Percentiles rank a stretch among this genome's conserved stretches.
Evolutionary conservation across 371 early-diverging fungal genomes (phyloP).

Genomic region (Saksenaea vasiformis): DNA sequence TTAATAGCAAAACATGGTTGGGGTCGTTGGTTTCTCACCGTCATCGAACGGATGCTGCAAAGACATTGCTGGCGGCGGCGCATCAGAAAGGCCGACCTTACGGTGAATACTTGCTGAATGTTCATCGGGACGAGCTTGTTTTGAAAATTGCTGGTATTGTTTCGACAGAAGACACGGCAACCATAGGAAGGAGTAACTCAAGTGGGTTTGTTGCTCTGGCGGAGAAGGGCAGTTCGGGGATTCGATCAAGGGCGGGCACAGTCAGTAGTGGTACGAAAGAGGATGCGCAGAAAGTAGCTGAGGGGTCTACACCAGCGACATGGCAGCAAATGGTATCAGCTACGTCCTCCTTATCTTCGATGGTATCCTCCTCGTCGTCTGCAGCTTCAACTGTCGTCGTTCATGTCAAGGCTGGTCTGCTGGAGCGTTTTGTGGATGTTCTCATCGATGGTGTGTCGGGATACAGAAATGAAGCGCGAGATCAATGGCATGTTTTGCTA

Average conservation of each 20-base stretch:
- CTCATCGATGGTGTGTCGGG: slow-evolving; percentile 52
- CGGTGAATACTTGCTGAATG: slow-evolving; percentile 23
- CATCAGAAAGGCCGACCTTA: slow-evolving; percentile 14
- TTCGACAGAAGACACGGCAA: slow-evolving; percentile 13
- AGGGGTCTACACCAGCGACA: not conserved
- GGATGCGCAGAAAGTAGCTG: slow-evolving; percentile 7
- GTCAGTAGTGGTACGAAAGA: slow-evolving; percentile 8
- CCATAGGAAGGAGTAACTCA: slow-evolving; percentile 12
- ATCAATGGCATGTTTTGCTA: slow-evolving; percentile 41
- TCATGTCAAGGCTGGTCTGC: slow-evolving; percentile 54
- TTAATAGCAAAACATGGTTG: slow-evolving; percentile 35
- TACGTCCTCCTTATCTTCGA: too few relatives aligned
- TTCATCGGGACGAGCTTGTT: slow-evolving; percentile 20
- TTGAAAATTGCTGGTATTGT: slow-evolving; percentile 32
- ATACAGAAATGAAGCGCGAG: slow-evolving; percentile 38
- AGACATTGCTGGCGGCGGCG: slow-evolving; percentile 26
- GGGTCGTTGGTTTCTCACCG: slow-evolving; percentile 34
- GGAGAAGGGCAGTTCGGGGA: slow-evolving; percentile 20
- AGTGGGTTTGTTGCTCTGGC: slow-evolving; percentile 21
- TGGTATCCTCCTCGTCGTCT: not conserved
- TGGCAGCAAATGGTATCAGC: too few relatives aligned
- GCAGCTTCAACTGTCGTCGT: slow-evolving; percentile 17
- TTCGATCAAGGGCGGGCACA: slow-evolving; percentile 23
- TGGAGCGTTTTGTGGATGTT: slow-evolving; percentile 54
- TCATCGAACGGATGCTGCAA: slow-evolving; percentile 30